These are phyloP conservation scores for Neolentinus lepideus DNA, from an alignment of 1,284 basidiomycete genomes.

Conservation along the genomic window DNA sequence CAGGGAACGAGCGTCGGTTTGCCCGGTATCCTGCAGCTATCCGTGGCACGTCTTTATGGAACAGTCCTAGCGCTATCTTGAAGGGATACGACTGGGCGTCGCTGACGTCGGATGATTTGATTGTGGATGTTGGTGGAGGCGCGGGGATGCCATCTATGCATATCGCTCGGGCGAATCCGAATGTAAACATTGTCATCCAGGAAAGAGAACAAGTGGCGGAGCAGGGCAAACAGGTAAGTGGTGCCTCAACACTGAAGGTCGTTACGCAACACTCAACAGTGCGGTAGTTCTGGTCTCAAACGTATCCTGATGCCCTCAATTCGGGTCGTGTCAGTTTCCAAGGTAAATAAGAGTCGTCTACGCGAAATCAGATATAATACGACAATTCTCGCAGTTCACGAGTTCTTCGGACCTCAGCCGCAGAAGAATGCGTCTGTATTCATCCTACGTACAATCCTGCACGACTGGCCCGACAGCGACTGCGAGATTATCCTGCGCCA, in stretches of 20 bases:
- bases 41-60: neutral
- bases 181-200: slow-evolving; percentile 29
- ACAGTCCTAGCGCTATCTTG: neutral
- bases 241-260: neutral
- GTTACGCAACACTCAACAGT: neutral
- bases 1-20: neutral
- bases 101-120: slow-evolving; percentile 19
- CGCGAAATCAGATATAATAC: no score
- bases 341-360: no score
- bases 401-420: slow-evolving; percentile 27
- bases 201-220: slow-evolving; percentile 25
- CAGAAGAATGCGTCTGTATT: slow-evolving; percentile 21
- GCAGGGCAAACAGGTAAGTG: slow-evolving; percentile 21
- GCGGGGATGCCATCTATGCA: slow-evolving; percentile 25
- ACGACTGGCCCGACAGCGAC: slow-evolving; percentile 26
- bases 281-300: slow-evolving; percentile 22
- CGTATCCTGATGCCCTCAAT: slow-evolving; percentile 19
- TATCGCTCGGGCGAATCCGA: slow-evolving; percentile 19
- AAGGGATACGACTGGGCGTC: slow-evolving; percentile 28
- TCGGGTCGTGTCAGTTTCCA: slow-evolving; percentile 18
- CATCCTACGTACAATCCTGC: slow-evolving; percentile 23
- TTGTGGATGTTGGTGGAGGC: slow-evolving; percentile 39
- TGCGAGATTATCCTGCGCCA: neutral
- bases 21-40: neutral
- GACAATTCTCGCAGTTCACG: slow-evolving; percentile 17